phyloP scores from a whole-genome alignment of 768 basidiomycete species.

The Sutorius australiensis region DNA sequence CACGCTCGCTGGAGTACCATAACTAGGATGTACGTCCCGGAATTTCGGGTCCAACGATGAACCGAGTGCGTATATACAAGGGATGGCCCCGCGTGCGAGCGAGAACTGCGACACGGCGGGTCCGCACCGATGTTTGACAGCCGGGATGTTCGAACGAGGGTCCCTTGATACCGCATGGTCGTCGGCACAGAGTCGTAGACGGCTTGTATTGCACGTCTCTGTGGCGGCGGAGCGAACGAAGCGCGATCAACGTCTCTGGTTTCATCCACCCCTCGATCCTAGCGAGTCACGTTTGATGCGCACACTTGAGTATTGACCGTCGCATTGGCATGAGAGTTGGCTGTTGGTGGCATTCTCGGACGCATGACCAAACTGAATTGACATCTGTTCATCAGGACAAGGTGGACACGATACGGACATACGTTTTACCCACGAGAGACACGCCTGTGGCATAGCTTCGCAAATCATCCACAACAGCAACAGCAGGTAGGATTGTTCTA shows the following conservation, averaged over 20 bases:
- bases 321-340: conserved; percentile 1
- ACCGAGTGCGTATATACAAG: neutral
- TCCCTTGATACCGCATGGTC: neutral
- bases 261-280: neutral
- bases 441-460: conserved; percentile 2
- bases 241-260: neutral
- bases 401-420: neutral
- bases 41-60: neutral
- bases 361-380: conserved; percentile 11
- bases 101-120: neutral
- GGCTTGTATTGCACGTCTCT: neutral
- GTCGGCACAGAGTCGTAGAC: neutral
- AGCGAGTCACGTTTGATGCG: neutral
- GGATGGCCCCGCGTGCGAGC: conserved; percentile 2
- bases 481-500: no score
- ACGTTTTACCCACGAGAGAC: conserved; percentile 10
- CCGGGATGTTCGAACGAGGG: neutral
- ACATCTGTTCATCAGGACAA: neutral
- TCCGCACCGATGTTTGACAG: conserved; percentile 1
- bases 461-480: neutral
- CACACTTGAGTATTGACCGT: neutral
- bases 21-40: neutral
- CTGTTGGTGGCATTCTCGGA: neutral
- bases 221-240: neutral
- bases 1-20: neutral